Evolutionary conservation across 2,329 filamentous ascomycete species (phyloP).

Genomic region (Stachybotrys elegans): DNA sequence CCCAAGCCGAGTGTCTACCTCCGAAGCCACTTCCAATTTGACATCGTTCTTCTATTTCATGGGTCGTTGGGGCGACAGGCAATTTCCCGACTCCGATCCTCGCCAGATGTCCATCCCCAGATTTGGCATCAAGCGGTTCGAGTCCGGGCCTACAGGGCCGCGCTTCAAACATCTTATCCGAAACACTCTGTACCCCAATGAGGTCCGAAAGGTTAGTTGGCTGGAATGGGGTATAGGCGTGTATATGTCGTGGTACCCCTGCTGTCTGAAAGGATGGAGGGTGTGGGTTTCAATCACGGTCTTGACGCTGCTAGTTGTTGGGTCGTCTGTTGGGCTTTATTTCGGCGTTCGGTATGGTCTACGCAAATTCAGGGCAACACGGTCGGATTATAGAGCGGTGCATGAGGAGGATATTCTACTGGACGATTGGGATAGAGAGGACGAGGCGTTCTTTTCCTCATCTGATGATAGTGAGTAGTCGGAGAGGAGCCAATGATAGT

Average conservation of each 20-base stretch:
- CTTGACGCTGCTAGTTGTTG: conserved; percentile 10
- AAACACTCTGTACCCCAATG: conserved; percentile 24
- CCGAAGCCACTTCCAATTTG: conserved; percentile 10
- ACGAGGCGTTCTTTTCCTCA: conserved; percentile 12
- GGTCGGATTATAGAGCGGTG: conserved; percentile 14
- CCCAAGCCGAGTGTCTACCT: neutral
- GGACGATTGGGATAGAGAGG: conserved; percentile 30
- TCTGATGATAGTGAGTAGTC: too few species aligned
- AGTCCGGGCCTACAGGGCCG: conserved; percentile 25
- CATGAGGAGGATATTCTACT: conserved; percentile 17
- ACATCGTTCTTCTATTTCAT: conserved; percentile 24
- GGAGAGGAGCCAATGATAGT: too few species aligned
- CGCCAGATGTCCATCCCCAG: conserved; percentile 22
- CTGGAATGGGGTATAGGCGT: conserved; percentile 19
- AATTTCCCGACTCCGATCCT: conserved; percentile 23
- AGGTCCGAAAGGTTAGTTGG: conserved; percentile 16
- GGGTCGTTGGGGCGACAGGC: conserved; percentile 24
- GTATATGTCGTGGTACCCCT: conserved; percentile 26
- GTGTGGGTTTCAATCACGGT: conserved; percentile 24
- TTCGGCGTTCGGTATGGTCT: conserved; percentile 10
- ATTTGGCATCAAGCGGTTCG: conserved; percentile 27
- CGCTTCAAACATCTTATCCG: conserved; percentile 25
- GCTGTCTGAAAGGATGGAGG: conserved; percentile 28
- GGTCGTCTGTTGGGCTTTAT: conserved; percentile 5
- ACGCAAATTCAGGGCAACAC: conserved; percentile 7